Conservation (phyloP, 2,329 filamentous ascomycete species). For the Rhynchosporium secalis region DNA sequence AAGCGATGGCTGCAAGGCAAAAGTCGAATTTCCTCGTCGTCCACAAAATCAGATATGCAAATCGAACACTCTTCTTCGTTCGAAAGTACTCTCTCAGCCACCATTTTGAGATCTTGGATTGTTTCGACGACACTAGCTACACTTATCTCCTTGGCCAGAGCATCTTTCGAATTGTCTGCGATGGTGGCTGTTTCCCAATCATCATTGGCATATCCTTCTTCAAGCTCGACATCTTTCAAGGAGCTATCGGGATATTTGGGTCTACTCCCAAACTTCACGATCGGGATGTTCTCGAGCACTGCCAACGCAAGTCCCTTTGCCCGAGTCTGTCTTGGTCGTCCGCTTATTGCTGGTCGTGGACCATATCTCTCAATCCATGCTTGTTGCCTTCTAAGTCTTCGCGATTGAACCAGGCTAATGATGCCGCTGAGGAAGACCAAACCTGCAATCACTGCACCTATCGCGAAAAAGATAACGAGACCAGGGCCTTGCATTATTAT, state of each 20-base stretch:
- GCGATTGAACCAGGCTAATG: not conserved
- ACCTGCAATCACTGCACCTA: not conserved
- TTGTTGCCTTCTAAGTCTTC: not conserved
- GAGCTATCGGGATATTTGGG: not conserved
- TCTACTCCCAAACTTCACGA: slow-evolving; percentile 4
- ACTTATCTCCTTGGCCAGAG: not conserved
- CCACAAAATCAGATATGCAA: slow-evolving; percentile 4
- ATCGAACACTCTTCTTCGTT: slow-evolving; percentile 4
- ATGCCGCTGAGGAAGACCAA: not conserved
- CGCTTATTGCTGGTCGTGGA: not conserved
- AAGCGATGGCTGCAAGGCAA: slow-evolving; percentile 6
- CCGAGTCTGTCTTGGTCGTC: slow-evolving; percentile 3
- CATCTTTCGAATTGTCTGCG: not conserved
- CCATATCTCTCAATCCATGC: not conserved
- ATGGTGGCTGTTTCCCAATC: not conserved
- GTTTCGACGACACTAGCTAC: not conserved
- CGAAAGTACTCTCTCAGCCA: not conserved
- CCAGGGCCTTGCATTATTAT: not conserved
- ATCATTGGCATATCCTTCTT: not conserved
- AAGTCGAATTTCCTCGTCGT: not conserved
- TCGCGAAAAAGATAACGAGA: not conserved
- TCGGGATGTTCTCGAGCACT: slow-evolving; percentile 4
- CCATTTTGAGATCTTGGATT: not conserved
- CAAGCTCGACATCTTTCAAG: not conserved
- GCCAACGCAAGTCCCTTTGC: not conserved